Conservation (phyloP, 2,329 filamentous ascomycete species). For the Xylaria sp. region DNA sequence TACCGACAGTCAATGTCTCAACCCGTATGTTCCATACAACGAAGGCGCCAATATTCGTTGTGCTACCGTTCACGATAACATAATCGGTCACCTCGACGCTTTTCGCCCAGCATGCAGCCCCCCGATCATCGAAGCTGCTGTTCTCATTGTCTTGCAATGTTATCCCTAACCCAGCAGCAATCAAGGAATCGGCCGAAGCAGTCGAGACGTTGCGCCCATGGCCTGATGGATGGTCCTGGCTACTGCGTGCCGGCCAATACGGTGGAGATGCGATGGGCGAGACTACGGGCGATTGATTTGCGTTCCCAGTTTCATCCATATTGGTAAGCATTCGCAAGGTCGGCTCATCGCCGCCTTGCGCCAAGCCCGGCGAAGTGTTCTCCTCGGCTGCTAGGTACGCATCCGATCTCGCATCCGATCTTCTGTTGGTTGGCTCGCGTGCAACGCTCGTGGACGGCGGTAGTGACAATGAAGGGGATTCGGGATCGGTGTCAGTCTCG, state of each 20-base stretch:
- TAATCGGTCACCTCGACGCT: conserved; percentile 70
- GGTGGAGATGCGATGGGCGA: conserved; percentile 50
- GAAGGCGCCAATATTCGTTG: conserved; percentile 80
- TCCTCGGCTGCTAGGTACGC: not conserved
- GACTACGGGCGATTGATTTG: conserved; percentile 24
- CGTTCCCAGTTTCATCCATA: conserved; percentile 5
- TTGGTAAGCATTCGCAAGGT: conserved; percentile 19
- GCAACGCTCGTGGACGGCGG: conserved; percentile 5
- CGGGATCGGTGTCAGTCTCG: conserved; percentile 42
- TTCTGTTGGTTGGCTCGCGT: conserved; percentile 14
- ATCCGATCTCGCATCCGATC: not conserved
- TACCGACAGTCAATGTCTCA: conserved; percentile 81
- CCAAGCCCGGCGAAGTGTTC: not conserved
- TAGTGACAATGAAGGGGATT: conserved; percentile 29
- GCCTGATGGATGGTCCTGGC: conserved; percentile 35
- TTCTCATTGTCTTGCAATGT: conserved; percentile 72
- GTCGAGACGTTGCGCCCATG: conserved; percentile 58
- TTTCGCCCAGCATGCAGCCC: conserved; percentile 70
- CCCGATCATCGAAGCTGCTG: conserved; percentile 57
- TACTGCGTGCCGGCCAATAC: conserved; percentile 51
- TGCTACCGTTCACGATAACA: conserved; percentile 66
- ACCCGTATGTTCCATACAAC: conserved; percentile 94
- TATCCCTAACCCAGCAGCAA: conserved; percentile 64
- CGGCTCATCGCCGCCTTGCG: conserved; percentile 15
- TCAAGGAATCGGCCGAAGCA: conserved; percentile 58